phyloP scores from a whole-genome alignment of 257 asterid genomes.

The Solanum acaule region DNA sequence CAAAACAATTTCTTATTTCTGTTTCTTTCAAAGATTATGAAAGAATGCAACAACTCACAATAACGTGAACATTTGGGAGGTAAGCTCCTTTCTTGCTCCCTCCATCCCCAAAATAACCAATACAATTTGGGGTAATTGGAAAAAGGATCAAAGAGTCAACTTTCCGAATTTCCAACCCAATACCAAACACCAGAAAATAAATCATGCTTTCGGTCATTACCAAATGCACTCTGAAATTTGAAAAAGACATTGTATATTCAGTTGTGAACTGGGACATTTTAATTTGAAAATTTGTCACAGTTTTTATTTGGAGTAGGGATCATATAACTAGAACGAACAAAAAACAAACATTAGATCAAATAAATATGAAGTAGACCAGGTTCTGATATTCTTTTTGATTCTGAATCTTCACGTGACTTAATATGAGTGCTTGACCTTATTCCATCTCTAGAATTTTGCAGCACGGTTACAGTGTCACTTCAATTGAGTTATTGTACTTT shows the following conservation, averaged over 20 bases:
- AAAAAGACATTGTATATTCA: background rate
- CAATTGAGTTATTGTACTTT: background rate
- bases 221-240: background rate
- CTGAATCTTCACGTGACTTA: background rate
- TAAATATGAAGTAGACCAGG: background rate
- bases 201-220: background rate
- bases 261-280: background rate
- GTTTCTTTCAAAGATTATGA: background rate
- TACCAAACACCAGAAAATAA: background rate
- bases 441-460: background rate
- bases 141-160: background rate
- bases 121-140: background rate
- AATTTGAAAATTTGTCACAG: background rate
- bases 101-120: background rate
- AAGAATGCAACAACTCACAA: background rate
- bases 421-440: background rate
- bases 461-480: background rate
- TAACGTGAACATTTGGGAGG: background rate
- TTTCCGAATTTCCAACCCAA: background rate
- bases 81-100: background rate
- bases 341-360: background rate
- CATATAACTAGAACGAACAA: background rate
- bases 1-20: background rate
- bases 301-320: background rate
- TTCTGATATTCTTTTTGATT: background rate